Evolutionary conservation across 352 stramenopile genomes (phyloP).

Genomic region (Hyphochytrium catenoides): DNA sequence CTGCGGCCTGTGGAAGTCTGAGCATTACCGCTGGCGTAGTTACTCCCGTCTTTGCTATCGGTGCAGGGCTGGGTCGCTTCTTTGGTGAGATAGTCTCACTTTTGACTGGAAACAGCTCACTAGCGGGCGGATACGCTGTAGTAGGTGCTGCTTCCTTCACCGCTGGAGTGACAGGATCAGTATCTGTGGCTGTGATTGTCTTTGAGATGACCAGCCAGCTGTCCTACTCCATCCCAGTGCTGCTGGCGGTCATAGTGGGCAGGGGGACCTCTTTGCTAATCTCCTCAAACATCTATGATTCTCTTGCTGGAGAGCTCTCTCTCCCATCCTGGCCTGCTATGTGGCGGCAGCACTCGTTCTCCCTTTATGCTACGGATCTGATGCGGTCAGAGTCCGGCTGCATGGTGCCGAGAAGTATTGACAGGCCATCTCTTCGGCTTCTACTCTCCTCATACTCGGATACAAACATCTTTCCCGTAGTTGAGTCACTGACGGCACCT

Average conservation of each 20-base stretch:
- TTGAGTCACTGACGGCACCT: conserved; percentile 32
- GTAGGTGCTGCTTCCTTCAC: conserved; percentile 52
- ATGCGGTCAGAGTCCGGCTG: conserved; percentile 25
- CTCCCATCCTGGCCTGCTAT: conserved; percentile 49
- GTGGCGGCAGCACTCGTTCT: conserved; percentile 44
- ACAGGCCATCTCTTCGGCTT: conserved; percentile 19
- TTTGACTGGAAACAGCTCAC: no score
- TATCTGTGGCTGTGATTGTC: conserved; percentile 52
- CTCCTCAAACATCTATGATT: conserved; percentile 57
- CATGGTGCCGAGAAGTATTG: conserved; percentile 23
- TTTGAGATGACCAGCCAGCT: conserved; percentile 66
- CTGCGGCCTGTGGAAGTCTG: conserved; percentile 41
- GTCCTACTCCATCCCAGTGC: conserved; percentile 63
- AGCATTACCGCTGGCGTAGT: conserved; percentile 69
- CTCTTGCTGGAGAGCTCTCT: conserved; percentile 41
- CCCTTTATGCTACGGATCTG: conserved; percentile 30
- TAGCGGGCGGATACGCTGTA: conserved; percentile 32
- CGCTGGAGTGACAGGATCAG: conserved; percentile 38
- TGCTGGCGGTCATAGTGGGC: conserved; percentile 43
- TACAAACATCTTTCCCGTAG: conserved; percentile 29
- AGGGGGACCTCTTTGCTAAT: conserved; percentile 32
- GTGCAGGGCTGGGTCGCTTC: conserved; percentile 53
- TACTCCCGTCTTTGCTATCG: conserved; percentile 66
- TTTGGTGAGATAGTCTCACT: conserved; percentile 39
- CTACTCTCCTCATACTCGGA: conserved; percentile 17